phyloP scores from a whole-genome alignment of 257 asterid species.

The Ajuga chamaepitys region DNA sequence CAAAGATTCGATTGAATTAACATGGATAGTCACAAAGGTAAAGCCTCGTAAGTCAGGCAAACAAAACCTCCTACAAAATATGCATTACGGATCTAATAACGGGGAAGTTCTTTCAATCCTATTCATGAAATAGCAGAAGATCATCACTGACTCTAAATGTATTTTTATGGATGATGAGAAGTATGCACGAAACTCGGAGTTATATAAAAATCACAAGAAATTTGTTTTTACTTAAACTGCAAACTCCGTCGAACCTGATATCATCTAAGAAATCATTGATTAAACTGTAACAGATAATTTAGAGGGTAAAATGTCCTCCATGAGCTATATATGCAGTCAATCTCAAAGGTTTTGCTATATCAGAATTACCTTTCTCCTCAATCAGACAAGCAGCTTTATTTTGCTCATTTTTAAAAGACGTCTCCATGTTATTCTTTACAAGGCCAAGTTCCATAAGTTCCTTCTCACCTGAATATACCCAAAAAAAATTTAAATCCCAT shows the following conservation, averaged over 20 bases:
- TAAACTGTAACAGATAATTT: not conserved
- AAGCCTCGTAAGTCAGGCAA: too few relatives aligned
- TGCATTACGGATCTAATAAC: too few relatives aligned
- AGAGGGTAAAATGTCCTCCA: not conserved
- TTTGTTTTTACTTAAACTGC: too few relatives aligned
- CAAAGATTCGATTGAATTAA: not conserved
- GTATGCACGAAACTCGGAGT: too few relatives aligned
- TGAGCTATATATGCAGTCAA: not conserved
- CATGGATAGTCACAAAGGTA: too few relatives aligned
- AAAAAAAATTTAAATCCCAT: slow-evolving; percentile 3
- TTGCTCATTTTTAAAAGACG: slow-evolving; percentile 47
- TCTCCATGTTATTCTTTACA: slow-evolving; percentile 57
- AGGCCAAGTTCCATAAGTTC: slow-evolving; percentile 62
- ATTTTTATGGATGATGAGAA: too few relatives aligned
- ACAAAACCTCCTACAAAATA: too few relatives aligned
- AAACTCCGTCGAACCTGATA: too few relatives aligned
- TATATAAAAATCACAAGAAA: too few relatives aligned
- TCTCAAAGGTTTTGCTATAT: slow-evolving; percentile 3
- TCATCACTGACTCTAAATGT: too few relatives aligned
- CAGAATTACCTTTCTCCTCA: slow-evolving; percentile 72
- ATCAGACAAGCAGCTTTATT: slow-evolving; percentile 37
- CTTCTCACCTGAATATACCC: slow-evolving; percentile 53
- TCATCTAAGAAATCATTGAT: not conserved
- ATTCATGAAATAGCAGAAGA: too few relatives aligned
- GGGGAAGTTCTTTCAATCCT: too few relatives aligned